phyloP scores from a whole-genome alignment of 768 basidiomycete species.

The Lactifluus hygrophoroides region DNA sequence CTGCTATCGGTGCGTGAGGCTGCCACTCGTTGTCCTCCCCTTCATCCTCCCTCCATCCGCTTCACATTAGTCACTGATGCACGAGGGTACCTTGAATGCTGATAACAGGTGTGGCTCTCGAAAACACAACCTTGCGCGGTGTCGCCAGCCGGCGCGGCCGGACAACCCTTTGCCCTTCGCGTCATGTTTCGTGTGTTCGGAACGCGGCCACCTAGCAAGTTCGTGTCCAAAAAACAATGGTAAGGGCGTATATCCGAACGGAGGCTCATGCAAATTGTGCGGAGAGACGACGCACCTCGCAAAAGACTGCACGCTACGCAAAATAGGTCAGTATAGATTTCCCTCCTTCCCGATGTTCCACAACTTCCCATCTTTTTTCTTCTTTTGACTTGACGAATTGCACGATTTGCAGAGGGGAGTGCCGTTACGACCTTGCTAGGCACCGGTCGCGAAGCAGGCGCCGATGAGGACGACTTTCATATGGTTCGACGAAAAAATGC shows the following conservation, averaged over 20 bases:
- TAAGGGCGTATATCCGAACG: conserved; percentile 84
- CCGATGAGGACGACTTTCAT: conserved; percentile 96
- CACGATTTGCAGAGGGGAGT: conserved; percentile 27
- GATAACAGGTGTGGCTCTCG: conserved; percentile 67
- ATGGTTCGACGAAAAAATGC: conserved; percentile 54
- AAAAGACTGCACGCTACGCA: conserved; percentile 66
- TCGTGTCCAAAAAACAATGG: conserved; percentile 72
- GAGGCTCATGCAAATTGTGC: conserved; percentile 86
- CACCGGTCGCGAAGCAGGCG: conserved; percentile 48
- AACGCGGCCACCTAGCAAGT: conserved; percentile 78
- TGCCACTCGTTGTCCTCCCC: too few species aligned
- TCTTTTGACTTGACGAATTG: not conserved
- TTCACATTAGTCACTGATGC: not conserved
- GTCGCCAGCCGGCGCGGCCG: conserved; percentile 55
- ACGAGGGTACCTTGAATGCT: not conserved
- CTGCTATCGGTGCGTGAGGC: conserved; percentile 30
- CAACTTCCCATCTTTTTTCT: not conserved
- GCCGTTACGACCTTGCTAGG: conserved; percentile 39
- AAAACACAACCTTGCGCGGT: conserved; percentile 70
- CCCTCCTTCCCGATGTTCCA: not conserved
- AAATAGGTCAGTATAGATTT: conserved; percentile 30
- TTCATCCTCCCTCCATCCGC: not conserved
- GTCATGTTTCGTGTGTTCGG: conserved; percentile 84
- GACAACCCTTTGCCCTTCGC: conserved; percentile 74
- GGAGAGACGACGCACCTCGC: conserved; percentile 79